Conservation (phyloP, 352 stramenopile species). For the Halophytophthora polymorphica region DNA sequence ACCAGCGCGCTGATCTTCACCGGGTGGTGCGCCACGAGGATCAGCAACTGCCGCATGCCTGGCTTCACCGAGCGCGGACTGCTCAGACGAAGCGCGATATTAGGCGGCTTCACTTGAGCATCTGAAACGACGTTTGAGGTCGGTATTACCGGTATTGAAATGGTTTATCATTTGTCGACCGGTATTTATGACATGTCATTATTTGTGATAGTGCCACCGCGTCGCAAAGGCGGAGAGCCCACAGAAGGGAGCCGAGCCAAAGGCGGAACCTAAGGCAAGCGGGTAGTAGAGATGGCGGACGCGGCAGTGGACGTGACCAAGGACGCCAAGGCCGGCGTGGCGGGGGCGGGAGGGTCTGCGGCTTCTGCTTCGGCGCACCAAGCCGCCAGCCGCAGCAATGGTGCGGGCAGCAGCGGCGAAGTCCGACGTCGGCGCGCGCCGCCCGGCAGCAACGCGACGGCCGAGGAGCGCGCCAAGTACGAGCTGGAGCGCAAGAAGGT, state of each 20-base stretch:
- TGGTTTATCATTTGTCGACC: too few relatives aligned
- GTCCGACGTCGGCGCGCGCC: slow-evolving; percentile 38
- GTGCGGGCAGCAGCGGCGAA: slow-evolving; percentile 26
- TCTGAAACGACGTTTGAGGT: neutral
- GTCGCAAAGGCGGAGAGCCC: too few relatives aligned
- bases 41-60: slow-evolving; percentile 44
- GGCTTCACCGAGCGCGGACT: neutral
- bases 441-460: slow-evolving; percentile 48
- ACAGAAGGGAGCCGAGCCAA: neutral
- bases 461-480: slow-evolving; percentile 75
- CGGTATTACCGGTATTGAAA: neutral
- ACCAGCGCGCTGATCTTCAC: slow-evolving; percentile 45
- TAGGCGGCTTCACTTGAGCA: too few relatives aligned
- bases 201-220: neutral
- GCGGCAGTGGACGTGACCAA: slow-evolving; percentile 1
- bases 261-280: neutral
- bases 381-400: slow-evolving; percentile 17
- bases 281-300: slow-evolving; percentile 22
- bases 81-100: neutral
- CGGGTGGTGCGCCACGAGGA: slow-evolving; percentile 61
- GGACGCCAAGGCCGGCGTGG: neutral
- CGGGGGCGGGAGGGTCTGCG: slow-evolving; percentile 14
- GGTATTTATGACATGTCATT: neutral
- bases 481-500: slow-evolving; percentile 86
- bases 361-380: slow-evolving; percentile 2